Base-by-base conservation (phyloP, 352 stramenopile species). In the Aphanomyces cochlioides region DNA sequence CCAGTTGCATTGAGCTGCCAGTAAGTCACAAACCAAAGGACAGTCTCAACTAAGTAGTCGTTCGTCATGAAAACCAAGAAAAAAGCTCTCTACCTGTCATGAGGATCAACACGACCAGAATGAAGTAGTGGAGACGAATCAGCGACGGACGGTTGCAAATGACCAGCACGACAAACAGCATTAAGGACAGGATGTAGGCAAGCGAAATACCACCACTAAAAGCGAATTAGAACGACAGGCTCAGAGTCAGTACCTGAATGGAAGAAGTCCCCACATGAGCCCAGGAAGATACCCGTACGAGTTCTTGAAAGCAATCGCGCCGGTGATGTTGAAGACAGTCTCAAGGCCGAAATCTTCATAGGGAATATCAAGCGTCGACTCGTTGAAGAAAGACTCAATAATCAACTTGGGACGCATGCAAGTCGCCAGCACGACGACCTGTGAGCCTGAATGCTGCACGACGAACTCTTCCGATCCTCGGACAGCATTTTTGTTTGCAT, bases 401-500 rank as follows among this genome's bases (percentile, higher is more conserved):
- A 85, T 83, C 65, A 77, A 84, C 77, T 93, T 93, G 69, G 92
- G 85, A 69, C 90, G 92, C 84, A 83, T 90, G 73, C 87, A 95
- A 0, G 85, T 82, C 47, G 89, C 74, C 4, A 95, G 47, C 47
- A 93, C 67, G 39, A 87, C 83, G 48, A 85, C 78, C 69, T 95
- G 85, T 37, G 92, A 68, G 1, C 85, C 84, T 40, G 71, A 81
- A 19, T 69, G 64, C 21, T 48, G 66, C 5, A 87, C 85, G 17
- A 82, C 78, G 48, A 93, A 93, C 45, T 71, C 75, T 3, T 77
- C 75, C 37, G 66, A 54, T n/a, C 92, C 70, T 3, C 81, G 38
- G 15, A 75, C 74, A n/a, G 73, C 79, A 10, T 80, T 56, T 0
- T 28, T 28, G 28, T 28, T 28, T 0, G 28, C 28, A 28, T 0